Percentiles rank a stretch among this genome's conserved stretches.
Conservation (phyloP, 202 grass and related monocot genomes). For the Carex arenaria region DNA sequence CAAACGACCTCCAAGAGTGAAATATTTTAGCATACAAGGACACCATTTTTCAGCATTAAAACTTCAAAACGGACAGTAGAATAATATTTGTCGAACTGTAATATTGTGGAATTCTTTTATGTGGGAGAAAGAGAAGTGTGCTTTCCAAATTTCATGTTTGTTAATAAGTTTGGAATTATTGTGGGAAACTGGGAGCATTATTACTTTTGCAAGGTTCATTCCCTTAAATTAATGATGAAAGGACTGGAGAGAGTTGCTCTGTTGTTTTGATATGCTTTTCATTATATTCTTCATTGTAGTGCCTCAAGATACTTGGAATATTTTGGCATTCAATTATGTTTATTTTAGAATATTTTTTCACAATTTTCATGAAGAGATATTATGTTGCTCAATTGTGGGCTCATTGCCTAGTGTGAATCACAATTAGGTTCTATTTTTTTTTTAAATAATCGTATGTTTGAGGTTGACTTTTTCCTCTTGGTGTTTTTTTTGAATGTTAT, state of each 20-base stretch:
- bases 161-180: too few species aligned
- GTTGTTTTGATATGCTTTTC: neutral
- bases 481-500: neutral
- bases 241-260: neutral
- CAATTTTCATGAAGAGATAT: neutral
- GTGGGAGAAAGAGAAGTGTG: neutral
- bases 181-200: neutral
- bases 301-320: neutral
- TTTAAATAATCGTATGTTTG: neutral
- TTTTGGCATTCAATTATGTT: neutral
- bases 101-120: neutral
- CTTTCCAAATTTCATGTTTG: neutral
- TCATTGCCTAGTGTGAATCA: neutral
- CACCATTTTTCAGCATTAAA: neutral
- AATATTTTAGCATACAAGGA: too few species aligned
- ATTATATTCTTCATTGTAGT: slow-evolving; percentile 13
- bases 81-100: neutral
- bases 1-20: too few species aligned
- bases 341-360: neutral
- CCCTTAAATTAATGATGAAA: neutral
- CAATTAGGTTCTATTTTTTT: neutral
- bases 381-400: neutral
- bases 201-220: neutral
- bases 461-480: neutral
- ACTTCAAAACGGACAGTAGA: neutral